phyloP scores from a whole-genome alignment of 108 stramenopile species.

The Skeletonema menzelii region DNA sequence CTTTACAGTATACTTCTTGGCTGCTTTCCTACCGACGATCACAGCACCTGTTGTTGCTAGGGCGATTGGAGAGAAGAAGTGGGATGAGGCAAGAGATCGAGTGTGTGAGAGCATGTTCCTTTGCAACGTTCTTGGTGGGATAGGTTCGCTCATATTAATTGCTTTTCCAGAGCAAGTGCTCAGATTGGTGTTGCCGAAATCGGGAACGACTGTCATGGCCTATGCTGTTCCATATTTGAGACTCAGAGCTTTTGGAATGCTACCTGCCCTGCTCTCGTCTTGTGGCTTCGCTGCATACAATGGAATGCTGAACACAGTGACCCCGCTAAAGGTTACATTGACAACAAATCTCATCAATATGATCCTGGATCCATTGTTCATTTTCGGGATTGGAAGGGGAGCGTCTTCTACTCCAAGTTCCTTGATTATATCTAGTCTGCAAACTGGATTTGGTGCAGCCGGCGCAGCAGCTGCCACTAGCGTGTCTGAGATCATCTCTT shows the following conservation, averaged over 20 bases:
- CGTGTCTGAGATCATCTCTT: constrained; percentile 55
- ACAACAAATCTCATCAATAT: constrained; percentile 73
- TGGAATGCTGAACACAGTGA: constrained; percentile 78
- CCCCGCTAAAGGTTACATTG: constrained; percentile 77
- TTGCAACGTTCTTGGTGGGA: constrained; percentile 58
- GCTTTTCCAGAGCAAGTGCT: constrained; percentile 51
- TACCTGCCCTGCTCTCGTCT: constrained; percentile 71
- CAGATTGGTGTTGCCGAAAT: constrained; percentile 45
- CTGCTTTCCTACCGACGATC: constrained; percentile 78
- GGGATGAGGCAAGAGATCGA: constrained; percentile 52
- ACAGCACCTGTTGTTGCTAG: constrained; percentile 76
- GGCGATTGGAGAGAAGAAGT: constrained; percentile 62
- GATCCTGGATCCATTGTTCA: constrained; percentile 75
- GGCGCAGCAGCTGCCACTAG: constrained; percentile 84
- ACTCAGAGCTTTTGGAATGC: constrained; percentile 67
- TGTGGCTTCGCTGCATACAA: constrained; percentile 84
- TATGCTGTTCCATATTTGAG: constrained; percentile 78
- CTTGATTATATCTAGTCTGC: not conserved
- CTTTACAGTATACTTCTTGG: constrained; percentile 73
- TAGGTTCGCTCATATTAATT: constrained; percentile 54
- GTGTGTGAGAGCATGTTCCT: constrained; percentile 80
- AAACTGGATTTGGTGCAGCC: constrained; percentile 55
- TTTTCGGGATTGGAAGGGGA: constrained; percentile 41
- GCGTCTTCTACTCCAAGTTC: not conserved
- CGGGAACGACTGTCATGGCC: constrained; percentile 35